Evolutionary conservation across 2,329 filamentous ascomycete species (phyloP).

Genomic region (Colletotrichum sp.): DNA sequence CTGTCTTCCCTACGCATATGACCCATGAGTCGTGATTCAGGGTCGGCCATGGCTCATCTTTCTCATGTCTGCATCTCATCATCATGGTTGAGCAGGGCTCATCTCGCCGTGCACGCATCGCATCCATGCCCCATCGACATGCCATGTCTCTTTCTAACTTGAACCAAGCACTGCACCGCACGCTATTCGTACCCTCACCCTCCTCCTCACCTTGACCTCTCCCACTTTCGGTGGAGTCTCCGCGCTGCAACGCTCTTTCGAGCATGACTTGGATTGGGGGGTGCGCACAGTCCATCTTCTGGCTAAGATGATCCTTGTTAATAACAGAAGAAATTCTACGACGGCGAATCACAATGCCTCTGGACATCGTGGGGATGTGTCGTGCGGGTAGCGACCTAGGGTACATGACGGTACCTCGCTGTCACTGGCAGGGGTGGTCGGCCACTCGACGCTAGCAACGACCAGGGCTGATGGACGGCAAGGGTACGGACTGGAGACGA

Average conservation of each 20-base stretch:
- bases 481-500: background rate
- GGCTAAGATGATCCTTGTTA: background rate
- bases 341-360: slow-evolving; percentile 2
- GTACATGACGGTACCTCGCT: slow-evolving; percentile 9
- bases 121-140: background rate
- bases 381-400: background rate
- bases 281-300: slow-evolving; percentile 10
- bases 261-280: slow-evolving; percentile 6
- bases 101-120: background rate
- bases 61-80: slow-evolving; percentile 7
- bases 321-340: slow-evolving; percentile 6
- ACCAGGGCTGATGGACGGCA: slow-evolving; percentile 11
- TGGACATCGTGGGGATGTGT: background rate
- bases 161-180: background rate
- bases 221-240: slow-evolving; percentile 3
- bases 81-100: background rate
- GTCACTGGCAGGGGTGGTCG: background rate
- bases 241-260: slow-evolving; percentile 4
- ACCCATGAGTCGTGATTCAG: slow-evolving; percentile 8
- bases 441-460: slow-evolving; percentile 15
- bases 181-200: background rate
- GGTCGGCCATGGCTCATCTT: slow-evolving; percentile 3
- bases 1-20: background rate
- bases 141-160: background rate
- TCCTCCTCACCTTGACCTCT: background rate